Evolutionary conservation across 306 rosid genomes (phyloP).

Genomic region (Vigna mungo): DNA sequence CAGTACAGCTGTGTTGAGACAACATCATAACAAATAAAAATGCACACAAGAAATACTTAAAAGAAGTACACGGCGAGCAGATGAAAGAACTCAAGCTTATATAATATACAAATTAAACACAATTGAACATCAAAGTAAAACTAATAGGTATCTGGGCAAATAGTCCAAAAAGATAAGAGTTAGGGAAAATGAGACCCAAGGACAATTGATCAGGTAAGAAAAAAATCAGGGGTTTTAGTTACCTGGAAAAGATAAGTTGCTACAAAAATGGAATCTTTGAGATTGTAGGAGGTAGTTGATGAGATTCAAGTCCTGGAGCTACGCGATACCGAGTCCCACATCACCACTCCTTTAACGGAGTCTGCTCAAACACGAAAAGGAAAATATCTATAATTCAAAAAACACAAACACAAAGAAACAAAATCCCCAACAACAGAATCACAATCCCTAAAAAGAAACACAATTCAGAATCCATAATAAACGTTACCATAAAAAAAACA

Average conservation of each 20-base stretch:
- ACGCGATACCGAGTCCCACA: too few relatives aligned
- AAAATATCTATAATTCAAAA: too few relatives aligned
- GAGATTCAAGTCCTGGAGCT: background rate
- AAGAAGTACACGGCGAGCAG: background rate
- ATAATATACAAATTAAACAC: background rate
- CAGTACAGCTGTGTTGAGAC: background rate
- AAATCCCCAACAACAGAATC: background rate
- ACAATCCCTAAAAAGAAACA: background rate
- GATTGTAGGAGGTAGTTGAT: too few relatives aligned
- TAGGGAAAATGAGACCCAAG: too few relatives aligned
- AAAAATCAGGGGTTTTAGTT: background rate
- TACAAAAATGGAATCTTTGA: too few relatives aligned
- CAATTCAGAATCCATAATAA: too few relatives aligned
- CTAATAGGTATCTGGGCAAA: too few relatives aligned
- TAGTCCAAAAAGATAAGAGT: too few relatives aligned
- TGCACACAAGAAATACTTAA: background rate
- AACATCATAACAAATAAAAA: too few relatives aligned
- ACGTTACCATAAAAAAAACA: too few relatives aligned
- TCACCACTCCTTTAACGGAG: background rate
- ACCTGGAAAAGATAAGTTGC: background rate
- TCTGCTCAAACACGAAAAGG: background rate
- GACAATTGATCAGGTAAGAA: too few relatives aligned
- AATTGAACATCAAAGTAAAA: background rate
- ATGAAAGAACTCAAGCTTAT: background rate
- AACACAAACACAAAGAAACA: background rate